Evolutionary conservation across 2,329 filamentous ascomycete genomes (phyloP).

Genomic region (Simplicillium aogashimaense): DNA sequence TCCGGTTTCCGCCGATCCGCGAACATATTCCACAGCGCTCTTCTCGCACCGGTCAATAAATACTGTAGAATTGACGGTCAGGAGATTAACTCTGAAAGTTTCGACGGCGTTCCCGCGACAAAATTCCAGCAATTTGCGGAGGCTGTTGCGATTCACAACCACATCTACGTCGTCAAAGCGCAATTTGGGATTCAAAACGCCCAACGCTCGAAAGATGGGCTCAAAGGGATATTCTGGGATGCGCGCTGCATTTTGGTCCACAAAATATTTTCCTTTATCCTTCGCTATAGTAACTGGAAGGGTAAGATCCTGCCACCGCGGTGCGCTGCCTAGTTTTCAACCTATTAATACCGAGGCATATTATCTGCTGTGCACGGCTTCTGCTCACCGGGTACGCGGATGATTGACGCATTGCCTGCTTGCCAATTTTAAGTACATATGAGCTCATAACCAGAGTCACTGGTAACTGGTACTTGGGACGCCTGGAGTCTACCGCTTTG

Average conservation of each 20-base stretch:
- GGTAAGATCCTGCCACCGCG: too few relatives aligned
- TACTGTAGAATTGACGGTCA: constrained; percentile 6
- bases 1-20: neutral
- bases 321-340: too few relatives aligned
- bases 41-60: constrained; percentile 9
- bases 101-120: constrained; percentile 5
- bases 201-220: constrained; percentile 16
- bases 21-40: neutral
- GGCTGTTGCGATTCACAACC: constrained; percentile 15
- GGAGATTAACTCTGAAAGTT: constrained; percentile 11
- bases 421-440: too few relatives aligned
- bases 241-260: constrained; percentile 8
- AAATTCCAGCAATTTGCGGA: constrained; percentile 14
- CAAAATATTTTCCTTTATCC: constrained; percentile 3
- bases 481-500: too few relatives aligned
- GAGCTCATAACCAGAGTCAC: too few relatives aligned
- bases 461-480: too few relatives aligned
- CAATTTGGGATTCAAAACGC: constrained; percentile 11
- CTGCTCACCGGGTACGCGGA: too few relatives aligned
- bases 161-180: constrained; percentile 18
- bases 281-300: too few relatives aligned
- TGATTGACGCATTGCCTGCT: too few relatives aligned
- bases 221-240: constrained; percentile 15
- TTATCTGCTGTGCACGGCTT: too few relatives aligned
- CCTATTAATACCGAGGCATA: too few relatives aligned